Evolutionary conservation across 352 stramenopile genomes (phyloP).

Genomic region (Globisporangium orthogonon): DNA sequence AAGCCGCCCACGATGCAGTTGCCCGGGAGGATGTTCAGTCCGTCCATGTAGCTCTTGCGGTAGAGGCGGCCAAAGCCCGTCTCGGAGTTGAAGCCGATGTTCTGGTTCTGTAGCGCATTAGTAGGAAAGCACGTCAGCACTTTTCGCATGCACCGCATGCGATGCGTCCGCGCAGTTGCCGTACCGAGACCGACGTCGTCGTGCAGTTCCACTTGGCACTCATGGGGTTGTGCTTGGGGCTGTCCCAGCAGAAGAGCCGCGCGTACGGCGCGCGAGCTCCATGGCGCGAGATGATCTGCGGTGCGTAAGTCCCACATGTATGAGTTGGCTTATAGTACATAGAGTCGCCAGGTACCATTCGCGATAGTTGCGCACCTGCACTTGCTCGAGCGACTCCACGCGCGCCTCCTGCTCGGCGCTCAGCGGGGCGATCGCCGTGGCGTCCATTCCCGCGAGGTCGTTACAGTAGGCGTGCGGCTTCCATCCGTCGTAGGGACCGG

Average conservation of each 20-base stretch:
- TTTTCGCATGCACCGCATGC: not conserved
- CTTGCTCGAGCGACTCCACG: slow-evolving; percentile 75
- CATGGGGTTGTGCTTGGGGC: slow-evolving; percentile 61
- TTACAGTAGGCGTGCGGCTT: slow-evolving; percentile 81
- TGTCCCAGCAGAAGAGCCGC: slow-evolving; percentile 76
- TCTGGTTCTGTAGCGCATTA: slow-evolving; percentile 42
- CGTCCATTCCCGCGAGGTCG: slow-evolving; percentile 50
- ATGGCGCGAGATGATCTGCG: slow-evolving; percentile 72
- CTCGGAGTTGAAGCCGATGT: slow-evolving; percentile 43
- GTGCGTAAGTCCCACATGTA: too few species aligned
- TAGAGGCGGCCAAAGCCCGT: slow-evolving; percentile 72
- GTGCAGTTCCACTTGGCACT: slow-evolving; percentile 68
- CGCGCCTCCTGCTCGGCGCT: slow-evolving; percentile 39
- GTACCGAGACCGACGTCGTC: slow-evolving; percentile 64
- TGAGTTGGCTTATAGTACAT: too few species aligned
- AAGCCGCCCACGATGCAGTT: slow-evolving; percentile 69
- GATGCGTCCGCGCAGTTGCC: not conserved
- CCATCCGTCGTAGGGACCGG: slow-evolving; percentile 65
- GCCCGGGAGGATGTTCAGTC: slow-evolving; percentile 71
- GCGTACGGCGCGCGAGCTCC: slow-evolving; percentile 69
- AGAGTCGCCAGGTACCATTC: too few species aligned
- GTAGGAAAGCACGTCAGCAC: not conserved
- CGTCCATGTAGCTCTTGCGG: slow-evolving; percentile 68
- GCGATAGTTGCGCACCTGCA: slow-evolving; percentile 68
- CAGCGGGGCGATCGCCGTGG: slow-evolving; percentile 50